A percentile compares a stretch with the other conserved stretches of the same genome.
phyloP scores from a whole-genome alignment of 768 basidiomycete genomes.

The Auricularia heimuer region DNA sequence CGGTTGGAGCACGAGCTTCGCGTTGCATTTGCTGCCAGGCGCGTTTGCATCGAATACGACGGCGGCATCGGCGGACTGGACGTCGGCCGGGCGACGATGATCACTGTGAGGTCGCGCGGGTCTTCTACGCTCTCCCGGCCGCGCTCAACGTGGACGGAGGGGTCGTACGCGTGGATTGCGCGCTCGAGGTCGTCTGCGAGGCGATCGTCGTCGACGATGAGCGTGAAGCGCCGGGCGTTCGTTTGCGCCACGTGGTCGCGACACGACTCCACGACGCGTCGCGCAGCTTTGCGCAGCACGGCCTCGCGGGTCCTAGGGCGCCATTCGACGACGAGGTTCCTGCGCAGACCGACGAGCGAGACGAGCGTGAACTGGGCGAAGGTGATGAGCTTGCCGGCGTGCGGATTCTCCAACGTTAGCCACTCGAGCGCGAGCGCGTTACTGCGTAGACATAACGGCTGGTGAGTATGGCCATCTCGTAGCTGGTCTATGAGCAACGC shows the following conservation, averaged over 20 bases:
- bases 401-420: slow-evolving; percentile 55
- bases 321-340: slow-evolving; percentile 34
- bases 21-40: not conserved
- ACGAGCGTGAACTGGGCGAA: slow-evolving; percentile 78
- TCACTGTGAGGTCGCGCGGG: not conserved
- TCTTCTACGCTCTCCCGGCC: not conserved
- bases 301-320: not conserved
- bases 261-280: not conserved
- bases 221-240: not conserved
- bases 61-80: not conserved
- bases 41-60: not conserved
- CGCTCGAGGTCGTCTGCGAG: slow-evolving; percentile 1
- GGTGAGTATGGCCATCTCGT: slow-evolving; percentile 1
- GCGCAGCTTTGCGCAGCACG: not conserved
- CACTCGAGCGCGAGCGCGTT: slow-evolving; percentile 74
- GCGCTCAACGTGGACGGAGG: slow-evolving; percentile 15
- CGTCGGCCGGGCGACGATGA: not conserved
- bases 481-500: slow-evolving; percentile 11
- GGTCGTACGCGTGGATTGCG: not conserved
- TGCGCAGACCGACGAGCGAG: slow-evolving; percentile 62
- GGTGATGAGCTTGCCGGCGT: slow-evolving; percentile 76
- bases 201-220: not conserved
- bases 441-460: slow-evolving; percentile 24
- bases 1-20: slow-evolving; percentile 2
- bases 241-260: not conserved